These are phyloP conservation scores for Candida loeiensis DNA, from an alignment of 805 yeast species.

Conservation along the genomic window DNA sequence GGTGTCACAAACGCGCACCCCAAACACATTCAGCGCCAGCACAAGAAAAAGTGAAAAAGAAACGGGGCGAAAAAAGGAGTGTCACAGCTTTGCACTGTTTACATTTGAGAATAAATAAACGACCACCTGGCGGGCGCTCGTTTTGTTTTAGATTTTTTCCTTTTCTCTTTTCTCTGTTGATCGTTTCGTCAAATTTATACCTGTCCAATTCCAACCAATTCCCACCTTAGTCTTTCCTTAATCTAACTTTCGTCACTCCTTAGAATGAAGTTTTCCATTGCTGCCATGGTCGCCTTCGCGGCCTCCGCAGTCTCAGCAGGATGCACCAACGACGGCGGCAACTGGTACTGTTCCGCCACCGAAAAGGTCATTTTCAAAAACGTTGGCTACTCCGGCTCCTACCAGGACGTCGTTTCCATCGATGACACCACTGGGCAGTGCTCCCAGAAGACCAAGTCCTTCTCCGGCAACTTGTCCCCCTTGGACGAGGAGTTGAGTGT, in stretches of 20 bases:
- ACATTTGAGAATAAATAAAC: slow-evolving; percentile 3
- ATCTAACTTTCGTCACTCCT: slow-evolving; percentile 9
- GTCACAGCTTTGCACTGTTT: neutral
- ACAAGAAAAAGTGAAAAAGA: neutral
- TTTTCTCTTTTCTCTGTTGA: slow-evolving; percentile 5
- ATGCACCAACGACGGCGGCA: slow-evolving; percentile 23
- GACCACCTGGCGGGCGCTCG: neutral
- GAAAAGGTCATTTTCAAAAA: slow-evolving; percentile 62
- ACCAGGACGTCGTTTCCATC: slow-evolving; percentile 77
- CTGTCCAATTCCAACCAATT: slow-evolving; percentile 2
- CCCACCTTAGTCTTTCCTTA: slow-evolving; percentile 11
- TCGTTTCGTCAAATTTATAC: slow-evolving; percentile 3
- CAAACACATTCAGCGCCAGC: neutral
- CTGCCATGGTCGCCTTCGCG: slow-evolving; percentile 22
- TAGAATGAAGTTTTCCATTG: slow-evolving; percentile 22
- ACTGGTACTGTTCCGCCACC: slow-evolving; percentile 62
- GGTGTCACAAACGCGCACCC: slow-evolving; percentile 1
- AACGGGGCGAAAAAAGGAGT: slow-evolving; percentile 1
- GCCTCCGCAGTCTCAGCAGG: slow-evolving; percentile 18
- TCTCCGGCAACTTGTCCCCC: slow-evolving; percentile 75
- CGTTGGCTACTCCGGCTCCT: slow-evolving; percentile 84
- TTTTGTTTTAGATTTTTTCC: neutral
- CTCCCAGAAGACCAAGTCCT: slow-evolving; percentile 50
- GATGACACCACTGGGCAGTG: slow-evolving; percentile 67
- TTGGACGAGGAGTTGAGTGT: slow-evolving; percentile 83